phyloP scores from a whole-genome alignment of 805 yeast species.

The Hanseniaspora singularis region DNA sequence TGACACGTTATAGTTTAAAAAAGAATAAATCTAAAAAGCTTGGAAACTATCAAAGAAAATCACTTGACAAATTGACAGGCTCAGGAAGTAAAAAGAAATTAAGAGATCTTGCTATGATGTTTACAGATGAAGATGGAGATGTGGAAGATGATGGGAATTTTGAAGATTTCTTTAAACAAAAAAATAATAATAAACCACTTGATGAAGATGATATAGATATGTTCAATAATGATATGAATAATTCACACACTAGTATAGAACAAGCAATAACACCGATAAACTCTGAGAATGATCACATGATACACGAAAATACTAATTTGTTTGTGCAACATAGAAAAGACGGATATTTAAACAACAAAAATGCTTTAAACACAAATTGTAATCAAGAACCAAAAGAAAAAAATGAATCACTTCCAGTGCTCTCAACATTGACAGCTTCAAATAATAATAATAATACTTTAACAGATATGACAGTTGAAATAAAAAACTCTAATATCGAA shows the following conservation, averaged over 20 bases:
- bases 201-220: constrained; percentile 3
- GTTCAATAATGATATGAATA: constrained; percentile 1
- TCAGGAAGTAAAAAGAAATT: constrained; percentile 6
- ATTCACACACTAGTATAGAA: neutral
- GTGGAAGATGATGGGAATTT: constrained; percentile 12
- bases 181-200: constrained; percentile 1
- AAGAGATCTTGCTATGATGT: constrained; percentile 12
- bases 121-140: constrained; percentile 15
- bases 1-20: neutral
- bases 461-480: no score
- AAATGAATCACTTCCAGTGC: no score
- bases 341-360: no score
- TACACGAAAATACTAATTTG: neutral
- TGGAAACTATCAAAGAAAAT: constrained; percentile 12
- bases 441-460: no score
- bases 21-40: constrained; percentile 4
- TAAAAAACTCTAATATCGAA: no score
- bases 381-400: neutral
- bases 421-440: no score
- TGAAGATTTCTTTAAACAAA: constrained; percentile 1
- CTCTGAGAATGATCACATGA: neutral
- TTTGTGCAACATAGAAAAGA: neutral
- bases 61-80: neutral
- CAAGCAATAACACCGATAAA: neutral
- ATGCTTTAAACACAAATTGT: neutral